phyloP scores from a whole-genome alignment of 306 rosid genomes.

The Spatholobus suberectus region DNA sequence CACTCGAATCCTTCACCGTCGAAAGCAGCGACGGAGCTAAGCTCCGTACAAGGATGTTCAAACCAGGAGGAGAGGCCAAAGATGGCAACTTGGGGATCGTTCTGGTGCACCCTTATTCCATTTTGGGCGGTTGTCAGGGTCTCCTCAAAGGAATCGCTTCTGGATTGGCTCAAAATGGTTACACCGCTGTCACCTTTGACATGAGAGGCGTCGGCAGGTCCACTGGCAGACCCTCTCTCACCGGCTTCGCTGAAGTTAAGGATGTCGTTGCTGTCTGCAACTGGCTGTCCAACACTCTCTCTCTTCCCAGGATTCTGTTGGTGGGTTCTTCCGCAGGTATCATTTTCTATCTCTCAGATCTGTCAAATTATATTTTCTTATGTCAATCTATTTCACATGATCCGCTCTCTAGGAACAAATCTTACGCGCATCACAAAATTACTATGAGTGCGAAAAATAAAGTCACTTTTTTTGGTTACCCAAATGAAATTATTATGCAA shows the following conservation, averaged over 20 bases:
- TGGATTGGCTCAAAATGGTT: slow-evolving; percentile 73
- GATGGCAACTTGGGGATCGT: slow-evolving; percentile 54
- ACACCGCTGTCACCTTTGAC: slow-evolving; percentile 73
- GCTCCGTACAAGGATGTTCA: slow-evolving; percentile 73
- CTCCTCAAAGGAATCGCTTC: slow-evolving; percentile 84
- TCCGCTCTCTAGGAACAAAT: no score
- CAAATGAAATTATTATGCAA: no score
- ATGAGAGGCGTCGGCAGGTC: slow-evolving; percentile 89
- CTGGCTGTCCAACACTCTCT: slow-evolving; percentile 54
- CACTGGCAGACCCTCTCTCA: slow-evolving; percentile 76
- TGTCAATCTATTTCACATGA: not conserved
- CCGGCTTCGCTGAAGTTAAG: slow-evolving; percentile 82
- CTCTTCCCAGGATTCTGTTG: slow-evolving; percentile 55
- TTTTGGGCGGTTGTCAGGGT: slow-evolving; percentile 87
- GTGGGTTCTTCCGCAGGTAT: slow-evolving; percentile 98
- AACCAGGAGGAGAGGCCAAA: slow-evolving; percentile 45
- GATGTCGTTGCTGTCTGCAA: slow-evolving; percentile 79
- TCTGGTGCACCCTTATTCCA: slow-evolving; percentile 92
- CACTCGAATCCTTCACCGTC: slow-evolving; percentile 65
- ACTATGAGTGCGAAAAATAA: no score
- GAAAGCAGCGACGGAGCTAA: slow-evolving; percentile 74
- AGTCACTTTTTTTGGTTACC: no score
- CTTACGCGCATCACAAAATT: no score
- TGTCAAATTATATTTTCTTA: no score
- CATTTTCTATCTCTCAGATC: slow-evolving; percentile 48